Conservation (phyloP, 2,329 filamentous ascomycete species). For the Erysiphe neolycopersici region DNA sequence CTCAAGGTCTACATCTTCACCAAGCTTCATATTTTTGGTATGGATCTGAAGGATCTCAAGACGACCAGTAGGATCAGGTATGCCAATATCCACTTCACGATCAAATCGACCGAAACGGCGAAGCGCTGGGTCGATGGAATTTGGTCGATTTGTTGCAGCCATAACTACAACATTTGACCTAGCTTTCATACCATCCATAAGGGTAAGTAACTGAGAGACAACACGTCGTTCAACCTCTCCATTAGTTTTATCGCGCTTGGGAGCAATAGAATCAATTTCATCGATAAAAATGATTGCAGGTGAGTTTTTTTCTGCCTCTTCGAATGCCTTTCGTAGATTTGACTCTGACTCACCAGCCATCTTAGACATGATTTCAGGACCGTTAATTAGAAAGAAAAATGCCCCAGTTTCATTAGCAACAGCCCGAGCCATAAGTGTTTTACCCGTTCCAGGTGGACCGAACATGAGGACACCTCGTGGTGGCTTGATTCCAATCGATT, state of each 20-base stretch:
- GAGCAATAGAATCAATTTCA: constrained; percentile 73
- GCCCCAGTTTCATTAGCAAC: constrained; percentile 51
- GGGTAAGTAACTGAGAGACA: constrained; percentile 55
- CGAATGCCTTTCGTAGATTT: constrained; percentile 60
- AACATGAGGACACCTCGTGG: constrained; percentile 54
- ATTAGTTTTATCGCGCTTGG: constrained; percentile 58
- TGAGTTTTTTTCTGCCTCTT: constrained; percentile 62
- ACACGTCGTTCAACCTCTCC: constrained; percentile 79
- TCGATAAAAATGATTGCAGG: constrained; percentile 83
- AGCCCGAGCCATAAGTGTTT: constrained; percentile 60
- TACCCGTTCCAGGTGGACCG: constrained; percentile 64
- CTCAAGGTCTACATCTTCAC: constrained; percentile 44
- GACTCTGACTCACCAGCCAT: constrained; percentile 82
- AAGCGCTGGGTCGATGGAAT: constrained; percentile 58
- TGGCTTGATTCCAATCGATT: constrained; percentile 36
- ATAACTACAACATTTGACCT: constrained; percentile 67
- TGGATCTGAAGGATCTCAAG: constrained; percentile 53
- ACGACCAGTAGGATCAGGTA: constrained; percentile 55
- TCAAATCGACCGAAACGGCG: constrained; percentile 53
- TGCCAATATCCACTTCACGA: constrained; percentile 61
- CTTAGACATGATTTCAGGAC: constrained; percentile 55
- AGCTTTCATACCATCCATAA: constrained; percentile 62
- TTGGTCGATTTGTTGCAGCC: constrained; percentile 70
- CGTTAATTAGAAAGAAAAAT: constrained; percentile 55
- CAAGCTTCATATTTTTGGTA: constrained; percentile 35